Base-by-base conservation (phyloP, 2,329 filamentous ascomycete genomes). In the Aspergillus quadricinctus region DNA sequence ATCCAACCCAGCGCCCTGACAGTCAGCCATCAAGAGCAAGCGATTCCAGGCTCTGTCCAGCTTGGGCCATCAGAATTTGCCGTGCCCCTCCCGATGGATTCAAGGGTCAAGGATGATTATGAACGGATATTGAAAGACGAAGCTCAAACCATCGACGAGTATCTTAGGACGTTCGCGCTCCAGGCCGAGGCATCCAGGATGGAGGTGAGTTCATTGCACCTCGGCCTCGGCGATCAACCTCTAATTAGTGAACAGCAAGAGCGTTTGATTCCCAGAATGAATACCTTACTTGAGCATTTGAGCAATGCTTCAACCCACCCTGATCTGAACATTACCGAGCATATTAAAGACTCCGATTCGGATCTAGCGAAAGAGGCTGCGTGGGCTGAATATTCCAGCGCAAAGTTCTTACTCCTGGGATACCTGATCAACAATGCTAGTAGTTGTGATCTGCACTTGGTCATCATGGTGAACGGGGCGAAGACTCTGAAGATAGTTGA, bases 321-420 rank as follows among this genome's bases (percentile, higher is more conserved):
- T 21, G 77, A 79, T 59, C 61, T 79, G 37, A 78, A 77, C 54
- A 69, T 77, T 7, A 63, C 68, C 1, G 69, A 72, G 9, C 71
- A 75, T 52, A 64, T 75, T n/a, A 70, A 67, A 49, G 67, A 66
- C 17, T 62, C 68, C 9, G 64, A 71, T 11, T 61, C 69, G 2
- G 69, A 75, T 37, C 62, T 72, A 6, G 60, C 66, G 48, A 70
- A 73, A 54, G 71, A 77, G 57, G 73, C 77, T 5, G 65, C 72
- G 4, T 79, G 76, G 73, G 77, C 75, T 4, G 76, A 79, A 54
- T 78, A 78, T 58, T 77, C 74, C 7, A 78, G 77, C 50, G 70
- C 76, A 9, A 79, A 79, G 59, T 79, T 79, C 46, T 64, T 72
- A 21, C 71, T 79, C 21, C 66, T 79, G 4, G 72, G 74, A n/a